A percentile compares a stretch with the other conserved stretches of the same genome.
Evolutionary conservation across 1,139 yeast species (phyloP).

Genomic region (Zhuliangozyma parablackwelliae): DNA sequence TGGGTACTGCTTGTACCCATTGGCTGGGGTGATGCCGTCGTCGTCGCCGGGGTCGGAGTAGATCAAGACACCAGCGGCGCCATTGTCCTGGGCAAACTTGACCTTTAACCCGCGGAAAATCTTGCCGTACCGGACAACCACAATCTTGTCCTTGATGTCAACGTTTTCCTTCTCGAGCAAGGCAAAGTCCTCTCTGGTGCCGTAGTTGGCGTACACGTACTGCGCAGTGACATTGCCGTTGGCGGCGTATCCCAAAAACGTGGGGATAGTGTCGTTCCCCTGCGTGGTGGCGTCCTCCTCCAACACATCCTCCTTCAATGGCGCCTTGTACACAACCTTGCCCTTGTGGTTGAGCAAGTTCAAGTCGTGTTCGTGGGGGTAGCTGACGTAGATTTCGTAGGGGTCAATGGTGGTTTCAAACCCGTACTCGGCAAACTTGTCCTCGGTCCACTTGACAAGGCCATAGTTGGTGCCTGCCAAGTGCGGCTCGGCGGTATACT

Average conservation of each 20-base stretch:
- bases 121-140: slow-evolving; percentile 35
- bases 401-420: slow-evolving; percentile 49
- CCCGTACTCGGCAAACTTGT: slow-evolving; percentile 59
- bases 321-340: slow-evolving; percentile 51
- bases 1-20: slow-evolving; percentile 44
- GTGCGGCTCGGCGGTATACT: slow-evolving; percentile 60
- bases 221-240: slow-evolving; percentile 46
- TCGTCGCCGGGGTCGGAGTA: slow-evolving; percentile 47
- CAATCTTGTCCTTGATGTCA: slow-evolving; percentile 40
- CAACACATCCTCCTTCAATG: slow-evolving; percentile 66
- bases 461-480: slow-evolving; percentile 66
- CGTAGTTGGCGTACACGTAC: slow-evolving; percentile 43
- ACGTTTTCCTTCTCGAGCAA: slow-evolving; percentile 28
- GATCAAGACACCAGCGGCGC: slow-evolving; percentile 41
- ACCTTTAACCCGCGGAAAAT: slow-evolving; percentile 45
- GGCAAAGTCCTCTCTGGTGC: slow-evolving; percentile 34
- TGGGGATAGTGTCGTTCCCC: slow-evolving; percentile 40
- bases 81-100: slow-evolving; percentile 46
- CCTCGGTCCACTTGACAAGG: slow-evolving; percentile 62
- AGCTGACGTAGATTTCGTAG: slow-evolving; percentile 53
- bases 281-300: slow-evolving; percentile 66
- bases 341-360: slow-evolving; percentile 30
- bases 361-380: slow-evolving; percentile 47
- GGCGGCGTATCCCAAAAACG: slow-evolving; percentile 45
- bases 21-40: slow-evolving; percentile 36